Evolutionary conservation across 371 early-diverging fungal species (phyloP).

Genomic region (Rhizopus arrhizus): DNA sequence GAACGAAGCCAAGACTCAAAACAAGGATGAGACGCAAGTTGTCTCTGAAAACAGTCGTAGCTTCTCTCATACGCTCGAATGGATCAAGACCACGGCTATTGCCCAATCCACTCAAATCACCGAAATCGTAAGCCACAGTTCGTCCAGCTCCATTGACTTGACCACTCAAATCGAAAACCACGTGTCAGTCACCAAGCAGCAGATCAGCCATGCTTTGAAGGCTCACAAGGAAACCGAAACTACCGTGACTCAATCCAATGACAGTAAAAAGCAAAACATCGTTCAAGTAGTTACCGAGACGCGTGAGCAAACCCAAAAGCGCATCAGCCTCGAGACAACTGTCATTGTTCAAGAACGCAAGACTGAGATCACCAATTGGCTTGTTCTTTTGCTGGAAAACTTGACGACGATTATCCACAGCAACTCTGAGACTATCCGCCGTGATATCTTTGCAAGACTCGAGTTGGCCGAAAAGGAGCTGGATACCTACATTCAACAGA

Average conservation of each 20-base stretch:
- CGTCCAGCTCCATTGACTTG: constrained; percentile 31
- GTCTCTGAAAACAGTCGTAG: constrained; percentile 20
- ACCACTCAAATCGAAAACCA: constrained; percentile 41
- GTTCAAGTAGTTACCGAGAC: constrained; percentile 34
- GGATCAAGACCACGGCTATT: constrained; percentile 29
- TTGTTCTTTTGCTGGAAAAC: constrained; percentile 30
- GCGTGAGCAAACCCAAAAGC: constrained; percentile 34
- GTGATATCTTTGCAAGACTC: constrained; percentile 23
- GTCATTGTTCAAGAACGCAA: constrained; percentile 40
- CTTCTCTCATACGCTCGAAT: constrained; percentile 27
- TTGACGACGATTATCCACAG: constrained; percentile 29
- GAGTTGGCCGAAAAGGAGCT: constrained; percentile 29
- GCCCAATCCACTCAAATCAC: constrained; percentile 31
- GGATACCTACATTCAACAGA: constrained; percentile 17
- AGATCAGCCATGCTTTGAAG: constrained; percentile 34
- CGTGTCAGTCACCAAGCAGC: constrained; percentile 30
- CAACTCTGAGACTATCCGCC: constrained; percentile 27
- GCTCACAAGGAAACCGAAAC: constrained; percentile 22
- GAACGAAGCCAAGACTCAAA: constrained; percentile 18
- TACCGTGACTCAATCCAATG: background rate
- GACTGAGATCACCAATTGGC: constrained; percentile 29
- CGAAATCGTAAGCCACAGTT: constrained; percentile 24
- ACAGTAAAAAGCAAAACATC: constrained; percentile 11
- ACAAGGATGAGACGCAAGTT: background rate
- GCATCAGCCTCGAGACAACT: constrained; percentile 31